Base-by-base conservation (phyloP, 495 filamentous ascomycete genomes). In the Aspergillus conjunctus region DNA sequence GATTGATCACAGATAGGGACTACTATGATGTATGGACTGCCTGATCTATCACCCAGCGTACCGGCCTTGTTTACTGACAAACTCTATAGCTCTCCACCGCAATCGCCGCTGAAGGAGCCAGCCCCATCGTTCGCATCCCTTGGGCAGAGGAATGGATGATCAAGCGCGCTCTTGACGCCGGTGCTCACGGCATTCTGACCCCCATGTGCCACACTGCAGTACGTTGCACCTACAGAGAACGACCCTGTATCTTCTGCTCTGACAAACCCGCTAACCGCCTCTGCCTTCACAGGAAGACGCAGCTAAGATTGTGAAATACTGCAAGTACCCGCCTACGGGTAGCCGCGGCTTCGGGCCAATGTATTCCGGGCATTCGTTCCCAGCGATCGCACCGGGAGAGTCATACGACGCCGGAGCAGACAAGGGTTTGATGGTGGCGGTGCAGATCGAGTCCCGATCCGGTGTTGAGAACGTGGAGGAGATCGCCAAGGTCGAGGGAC, bases 141-240 rank as follows among this genome's bases (percentile, higher is more conserved):
- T 86, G 85, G 55, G 80, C 81, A 30, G 85, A 87, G 69, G 77
- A 82, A 10, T 88, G 81, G 80, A 86, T 90, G 80, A 82, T 91
- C 31, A 90, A 90, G 73, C 80, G 87, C 78, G 87, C 87, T 10
- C 73, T 90, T 20, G 87, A 91, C 66, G 76, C 83, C 44, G 87
- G 87, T 9, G 86, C 87, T 18, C 87, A 90, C 55, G 87, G 87
- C 7, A 81, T 84, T 43, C 61, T 77, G 58, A 69, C 71, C 5
- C 72, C 74, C 1, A 67, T 75, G 62, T 71, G 71, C 51, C 67
- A 76, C 41, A 69, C 71, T 31, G 69, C 31, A 4, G 61, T 65
- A 31, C 30, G 48, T 58, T 48, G 1, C 1, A 5, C 44, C 44
- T 7, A 21, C 7, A 21, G 18, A n/a, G n/a, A n/a, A 11, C 8